Percentiles rank a stretch among this genome's conserved stretches.
These are phyloP conservation scores for Jaenimonas drosophilae DNA, from an alignment of 208 protist species.

Conservation along the genomic window DNA sequence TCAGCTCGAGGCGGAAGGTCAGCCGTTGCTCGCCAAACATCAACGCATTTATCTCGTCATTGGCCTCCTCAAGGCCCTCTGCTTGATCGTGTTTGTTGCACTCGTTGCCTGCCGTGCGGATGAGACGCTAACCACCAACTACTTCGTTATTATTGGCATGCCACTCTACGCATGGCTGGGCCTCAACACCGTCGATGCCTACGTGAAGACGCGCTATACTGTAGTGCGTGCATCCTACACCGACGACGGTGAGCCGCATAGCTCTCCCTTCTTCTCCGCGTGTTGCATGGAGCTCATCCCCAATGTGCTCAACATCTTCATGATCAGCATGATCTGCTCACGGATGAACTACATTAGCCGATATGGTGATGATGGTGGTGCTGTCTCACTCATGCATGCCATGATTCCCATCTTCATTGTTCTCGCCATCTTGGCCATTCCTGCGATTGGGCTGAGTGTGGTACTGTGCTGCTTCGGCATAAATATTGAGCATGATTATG, in stretches of 20 bases:
- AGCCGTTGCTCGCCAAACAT: constrained; percentile 17
- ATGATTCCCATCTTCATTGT: constrained; percentile 48
- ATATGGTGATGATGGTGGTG: constrained; percentile 14
- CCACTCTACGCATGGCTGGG: constrained; percentile 28
- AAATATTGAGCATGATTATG: too few relatives aligned
- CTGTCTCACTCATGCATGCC: constrained; percentile 16
- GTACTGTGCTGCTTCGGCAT: too few relatives aligned
- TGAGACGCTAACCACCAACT: constrained; percentile 48
- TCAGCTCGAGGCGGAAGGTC: constrained; percentile 11
- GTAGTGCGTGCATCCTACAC: constrained; percentile 4
- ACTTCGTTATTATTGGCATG: constrained; percentile 50
- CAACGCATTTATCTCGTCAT: constrained; percentile 19
- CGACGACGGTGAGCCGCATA: constrained; percentile 11
- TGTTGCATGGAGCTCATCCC: constrained; percentile 4
- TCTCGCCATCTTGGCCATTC: neutral
- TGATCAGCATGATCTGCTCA: constrained; percentile 23
- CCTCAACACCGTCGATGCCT: constrained; percentile 21
- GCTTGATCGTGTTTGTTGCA: constrained; percentile 29
- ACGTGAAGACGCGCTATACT: constrained; percentile 7
- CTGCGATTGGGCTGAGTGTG: too few relatives aligned
- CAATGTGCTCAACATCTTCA: constrained; percentile 4
- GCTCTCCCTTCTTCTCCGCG: constrained; percentile 4
- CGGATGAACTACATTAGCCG: constrained; percentile 41
- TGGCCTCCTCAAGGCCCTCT: constrained; percentile 15
- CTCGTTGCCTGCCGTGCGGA: constrained; percentile 63